Conservation (phyloP, 179 eudicot genomes). For the Amaranthus tricolor region DNA sequence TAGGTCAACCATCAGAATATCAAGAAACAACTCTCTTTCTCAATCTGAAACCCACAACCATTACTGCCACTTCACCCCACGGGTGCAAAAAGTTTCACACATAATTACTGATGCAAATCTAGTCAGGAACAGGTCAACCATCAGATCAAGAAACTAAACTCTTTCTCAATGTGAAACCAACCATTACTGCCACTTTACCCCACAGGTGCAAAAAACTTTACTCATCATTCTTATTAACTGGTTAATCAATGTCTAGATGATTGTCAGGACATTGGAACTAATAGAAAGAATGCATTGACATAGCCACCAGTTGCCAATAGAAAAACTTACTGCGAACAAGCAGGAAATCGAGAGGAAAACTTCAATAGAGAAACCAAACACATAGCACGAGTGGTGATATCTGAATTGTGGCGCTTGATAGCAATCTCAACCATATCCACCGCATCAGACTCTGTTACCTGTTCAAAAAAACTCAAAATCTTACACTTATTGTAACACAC, state of each 20-base stretch:
- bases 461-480: conserved; percentile 26
- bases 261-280: not conserved
- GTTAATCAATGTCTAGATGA: not conserved
- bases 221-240: not conserved
- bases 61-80: not conserved
- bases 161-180: not conserved
- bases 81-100: too few relatives aligned
- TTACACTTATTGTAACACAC: not conserved
- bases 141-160: not conserved
- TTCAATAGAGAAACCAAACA: conserved; percentile 82
- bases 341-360: conserved; percentile 91
- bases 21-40: not conserved
- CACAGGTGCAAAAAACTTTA: too few relatives aligned
- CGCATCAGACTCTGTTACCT: conserved; percentile 94
- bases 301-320: not conserved
- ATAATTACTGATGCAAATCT: not conserved
- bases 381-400: conserved; percentile 83
- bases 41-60: not conserved
- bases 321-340: conserved; percentile 72
- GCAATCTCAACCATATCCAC: conserved; percentile 79
- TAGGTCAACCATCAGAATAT: not conserved
- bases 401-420: conserved; percentile 60
- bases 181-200: not conserved
- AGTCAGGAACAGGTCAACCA: not conserved
- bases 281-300: not conserved